phyloP scores from a whole-genome alignment of 306 rosid genomes.

The Sicyos edulis region DNA sequence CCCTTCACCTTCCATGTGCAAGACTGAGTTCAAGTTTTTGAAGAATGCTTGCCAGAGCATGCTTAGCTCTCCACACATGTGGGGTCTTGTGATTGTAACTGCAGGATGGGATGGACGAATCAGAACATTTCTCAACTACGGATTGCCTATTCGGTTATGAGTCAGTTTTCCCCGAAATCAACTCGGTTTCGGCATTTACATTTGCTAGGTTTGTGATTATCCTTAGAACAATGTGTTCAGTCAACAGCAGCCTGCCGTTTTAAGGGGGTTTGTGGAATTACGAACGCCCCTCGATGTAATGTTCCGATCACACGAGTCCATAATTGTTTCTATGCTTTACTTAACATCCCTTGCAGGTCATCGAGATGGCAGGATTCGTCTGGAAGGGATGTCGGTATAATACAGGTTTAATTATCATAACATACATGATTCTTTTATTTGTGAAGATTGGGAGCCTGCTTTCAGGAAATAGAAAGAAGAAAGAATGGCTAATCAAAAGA shows the following conservation, averaged over 20 bases:
- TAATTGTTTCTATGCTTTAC: conserved; percentile 1
- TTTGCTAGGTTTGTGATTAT: not conserved
- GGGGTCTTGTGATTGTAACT: conserved; percentile 76
- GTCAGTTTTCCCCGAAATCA: conserved; percentile 4
- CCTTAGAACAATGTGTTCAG: not conserved
- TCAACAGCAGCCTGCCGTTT: conserved; percentile 1
- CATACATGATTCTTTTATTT: conserved; percentile 59
- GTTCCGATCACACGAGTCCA: not conserved
- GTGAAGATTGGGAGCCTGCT: conserved; percentile 32
- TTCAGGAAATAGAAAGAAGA: conserved; percentile 23
- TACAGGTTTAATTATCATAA: conserved; percentile 30
- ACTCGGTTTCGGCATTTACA: not conserved
- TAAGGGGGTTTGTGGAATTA: conserved; percentile 8
- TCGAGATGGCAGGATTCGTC: conserved; percentile 23
- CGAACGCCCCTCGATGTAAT: conserved; percentile 13
- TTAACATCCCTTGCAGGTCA: conserved; percentile 13
- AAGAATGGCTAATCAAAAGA: not conserved
- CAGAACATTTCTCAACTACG: conserved; percentile 64
- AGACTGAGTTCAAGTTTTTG: conserved; percentile 66
- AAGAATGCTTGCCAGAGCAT: conserved; percentile 60
- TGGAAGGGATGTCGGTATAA: conserved; percentile 32
- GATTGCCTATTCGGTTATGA: conserved; percentile 54
- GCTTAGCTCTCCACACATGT: conserved; percentile 54
- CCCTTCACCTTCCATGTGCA: conserved; percentile 43
- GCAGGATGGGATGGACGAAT: conserved; percentile 82